Base-by-base conservation (phyloP, 768 basidiomycete genomes). In the Macrolepiota dolichaula region DNA sequence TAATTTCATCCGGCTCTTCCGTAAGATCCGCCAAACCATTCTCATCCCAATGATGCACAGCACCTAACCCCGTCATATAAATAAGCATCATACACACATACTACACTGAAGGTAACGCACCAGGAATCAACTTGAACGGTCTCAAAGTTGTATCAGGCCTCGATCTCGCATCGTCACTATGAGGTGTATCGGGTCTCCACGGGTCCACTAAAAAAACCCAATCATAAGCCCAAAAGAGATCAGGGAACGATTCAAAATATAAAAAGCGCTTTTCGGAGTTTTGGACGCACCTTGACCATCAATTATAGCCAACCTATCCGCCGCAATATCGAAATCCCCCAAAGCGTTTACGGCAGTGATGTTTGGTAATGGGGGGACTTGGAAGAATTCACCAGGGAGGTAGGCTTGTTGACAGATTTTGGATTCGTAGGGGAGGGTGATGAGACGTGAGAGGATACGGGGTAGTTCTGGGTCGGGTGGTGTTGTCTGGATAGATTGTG, bases 71-170 rank as follows among this genome's bases (percentile, higher is more conserved):
- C n/a, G n/a, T n/a, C 1, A 27, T 15, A 24, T 36, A 17, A 4
- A 25, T 17, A 54, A 27, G 9, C 10, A 32, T 6, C 46, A 38
- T 29, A 19, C 38, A 57, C n/a, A n/a, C n/a, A n/a, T n/a, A n/a
- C n/a, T n/a, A n/a, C n/a, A n/a, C n/a, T n/a, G n/a, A n/a, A n/a
- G 22, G 17, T 49, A 17, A 78, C 87, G 25, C 65, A 94, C 94
- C 79, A 10, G 88, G 88, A 61, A 97, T 97, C 44, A 96, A 68
- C 71, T 95, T 94, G 75, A 94, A 94, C 0, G 96, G 96, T 40
- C 81, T 79, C 37, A 86, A 68, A 15, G 87, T 73, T 0, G 92
- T 94, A 72, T 94, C 92, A 46, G 79, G 71, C 17, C 94, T 79
- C 51, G 85, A 78, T 5, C 74, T 68, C 2, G 94, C 93, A 53